phyloP scores from a whole-genome alignment of 257 asterid genomes.

The Solanum peruvianum region DNA sequence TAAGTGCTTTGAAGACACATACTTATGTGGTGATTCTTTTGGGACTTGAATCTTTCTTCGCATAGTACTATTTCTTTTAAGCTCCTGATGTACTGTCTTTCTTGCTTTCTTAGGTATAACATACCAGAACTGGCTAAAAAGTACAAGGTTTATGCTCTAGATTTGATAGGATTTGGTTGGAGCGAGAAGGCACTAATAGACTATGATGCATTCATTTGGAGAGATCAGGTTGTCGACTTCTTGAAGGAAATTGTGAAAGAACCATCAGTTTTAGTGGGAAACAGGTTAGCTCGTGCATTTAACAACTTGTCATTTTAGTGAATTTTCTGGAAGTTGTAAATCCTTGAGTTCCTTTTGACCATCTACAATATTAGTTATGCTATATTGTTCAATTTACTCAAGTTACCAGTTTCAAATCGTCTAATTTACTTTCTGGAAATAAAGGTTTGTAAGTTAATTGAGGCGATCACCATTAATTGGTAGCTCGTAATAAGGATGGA shows the following conservation, averaged over 20 bases:
- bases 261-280: slow-evolving; percentile 88
- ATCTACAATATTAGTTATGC: neutral
- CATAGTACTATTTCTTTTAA: neutral
- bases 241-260: slow-evolving; percentile 71
- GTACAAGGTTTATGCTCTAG: slow-evolving; percentile 82
- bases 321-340: neutral
- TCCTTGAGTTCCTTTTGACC: neutral
- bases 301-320: neutral
- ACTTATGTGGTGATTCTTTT: neutral
- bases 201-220: slow-evolving; percentile 85
- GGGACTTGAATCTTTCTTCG: neutral
- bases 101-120: slow-evolving; percentile 45
- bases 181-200: slow-evolving; percentile 95
- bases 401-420: too few relatives aligned
- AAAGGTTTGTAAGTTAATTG: neutral
- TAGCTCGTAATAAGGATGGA: neutral
- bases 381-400: neutral
- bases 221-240: slow-evolving; percentile 87
- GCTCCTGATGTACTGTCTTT: neutral
- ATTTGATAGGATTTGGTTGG: slow-evolving; percentile 95
- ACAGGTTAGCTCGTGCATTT: slow-evolving; percentile 35
- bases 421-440: neutral
- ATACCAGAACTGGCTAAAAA: slow-evolving; percentile 82
- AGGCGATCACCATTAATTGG: neutral
- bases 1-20: neutral